Evolutionary conservation across 345 rosid genomes (phyloP), one percentile per base, ranked within the genome.

Genomic region (Sisymbrium irio): DNA sequence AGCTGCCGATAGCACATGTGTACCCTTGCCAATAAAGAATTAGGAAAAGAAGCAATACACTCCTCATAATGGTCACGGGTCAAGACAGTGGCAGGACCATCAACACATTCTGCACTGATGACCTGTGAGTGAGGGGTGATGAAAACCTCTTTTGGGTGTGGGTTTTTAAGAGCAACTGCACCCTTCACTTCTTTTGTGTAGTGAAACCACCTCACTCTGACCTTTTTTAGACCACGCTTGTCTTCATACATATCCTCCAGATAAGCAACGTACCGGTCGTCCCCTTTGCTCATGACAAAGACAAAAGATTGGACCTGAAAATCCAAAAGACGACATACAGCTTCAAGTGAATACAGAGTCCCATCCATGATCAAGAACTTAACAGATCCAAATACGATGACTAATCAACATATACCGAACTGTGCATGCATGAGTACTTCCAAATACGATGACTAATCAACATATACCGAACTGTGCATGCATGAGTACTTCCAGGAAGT

Each of bases 211-310:
- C 97, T 87, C 60, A 91, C 96, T 84, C 85, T 94, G 63, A 94
- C 96, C 75, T 94, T 94, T 77, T 88, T 95, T 64, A 78, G 91
- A 62, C 99, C 97, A 77, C 91, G 86, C 78, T 86, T 91, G 86
- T 94, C 97, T 82, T 91, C 98, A 42, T 94, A 94, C 96, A 94
- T 94, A 77, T 94, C 98, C 83, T 94, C 98, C 83, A 94, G 80
- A 79, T 94, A 88, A 53, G 97, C 97, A 82, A 94, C 78, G n/a
- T 94, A 89, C 30, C 77, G 89, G 74, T 82, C 86, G 55, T 91
- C 89, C 60, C 85, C 97, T 82, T 89, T 89, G 59, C 87, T 91
- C 98, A 94, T 83, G 69, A 91, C 97, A 79, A 87, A 91, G 71
- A 94, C 97, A 83, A 94, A 94, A 11, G 98, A 94, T 55, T 94